Evolutionary conservation across 352 stramenopile species (phyloP), one percentile per base, ranked within the genome.

Genomic region (Chrysophaeum taylorii): DNA sequence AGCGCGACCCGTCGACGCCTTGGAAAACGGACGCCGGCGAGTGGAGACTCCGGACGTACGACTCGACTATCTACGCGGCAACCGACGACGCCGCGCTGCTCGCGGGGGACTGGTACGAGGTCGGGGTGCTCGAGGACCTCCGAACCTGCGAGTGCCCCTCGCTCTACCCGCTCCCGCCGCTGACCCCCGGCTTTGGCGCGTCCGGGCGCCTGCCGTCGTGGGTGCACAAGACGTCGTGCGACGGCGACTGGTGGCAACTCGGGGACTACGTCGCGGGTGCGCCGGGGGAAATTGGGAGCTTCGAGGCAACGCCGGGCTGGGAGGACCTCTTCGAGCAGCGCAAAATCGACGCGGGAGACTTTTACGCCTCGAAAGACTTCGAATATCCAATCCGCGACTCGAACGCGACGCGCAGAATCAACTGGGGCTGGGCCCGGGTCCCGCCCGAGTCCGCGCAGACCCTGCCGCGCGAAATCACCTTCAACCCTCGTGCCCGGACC

Each of bases 171-270:
- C 50, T 62, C 4, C 50, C 50, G 23, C 50, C 25, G 1, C 25
- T 21, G 27, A 62, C 50, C 15, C 50, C 50, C 5, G 50, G n/a
- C 50, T 35, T 35, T 9, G 23, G 4, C 15, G 7, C 14, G 15
- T 7, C 50, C 25, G n/a, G 12, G 7, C 12, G 23, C 12, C 50
- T 62, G 7, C 50, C 50, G 23, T 39, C 50, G 50, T 31, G 38
- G 27, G 50, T 62, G 25, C 50, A 62, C 50, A 62, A 62, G 50
- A 37, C 27, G 25, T 38, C n/a, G 27, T 62, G 50, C 50, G 50
- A 31, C 50, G 50, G 50, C 50, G 50, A 62, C 50, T 35, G 23
- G 25, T 62, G 50, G 50, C 50, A 62, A 31, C n/a, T 37, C n/a
- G 50, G 50, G 27, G 23, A 4, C n/a, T 62, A 62, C 50, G 50